Evolutionary conservation across 768 basidiomycete genomes (phyloP), one percentile per base, ranked within the genome.

Genomic region (Suillus decipiens): DNA sequence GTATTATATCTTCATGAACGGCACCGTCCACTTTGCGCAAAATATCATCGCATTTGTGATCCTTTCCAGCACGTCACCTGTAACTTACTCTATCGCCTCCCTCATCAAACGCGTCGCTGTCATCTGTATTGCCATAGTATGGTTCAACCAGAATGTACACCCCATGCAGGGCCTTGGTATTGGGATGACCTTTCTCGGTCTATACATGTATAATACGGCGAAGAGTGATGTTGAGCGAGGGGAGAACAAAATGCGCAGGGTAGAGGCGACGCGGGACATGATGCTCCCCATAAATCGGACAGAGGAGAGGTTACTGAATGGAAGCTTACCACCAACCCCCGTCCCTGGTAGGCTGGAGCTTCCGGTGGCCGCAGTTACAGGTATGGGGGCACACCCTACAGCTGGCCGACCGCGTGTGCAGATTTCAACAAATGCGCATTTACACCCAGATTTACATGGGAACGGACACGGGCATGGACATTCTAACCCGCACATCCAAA

Each of bases 41-140:
- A 99, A 95, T 81, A 90, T 99, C 72, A 92, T 99, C 70, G 97
- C 97, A 36, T 99, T 99, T 79, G 84, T 96, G 73, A 93, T 99
- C 71, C 87, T 99, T 55, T 89, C 96, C 2, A 93, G 92, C 34
- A 96, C 95, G 3, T 98, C 96, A 12, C 96, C 97, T 22, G 97
- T 99, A 68, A 99, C 97, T 0, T 99, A 99, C 78, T 96, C 94
- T 59, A 99, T 99, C 74, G 97, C 97, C 3, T 97, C 95, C 4
- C 87, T 99, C 71, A 87, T 98, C 79, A 99, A 99, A 77, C 94
- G 97, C 31, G 95, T 99, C 61, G 95, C 89, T 53, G 97, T 99
- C 70, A 99, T 99, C 71, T 96, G 95, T 79, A 91, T 98, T 69
- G 97, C 97, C 22, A 92, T 99, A 72, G 81, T 95, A 58, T 99